phyloP scores from a whole-genome alignment of 768 basidiomycete genomes.

The Collybiopsis confluens region DNA sequence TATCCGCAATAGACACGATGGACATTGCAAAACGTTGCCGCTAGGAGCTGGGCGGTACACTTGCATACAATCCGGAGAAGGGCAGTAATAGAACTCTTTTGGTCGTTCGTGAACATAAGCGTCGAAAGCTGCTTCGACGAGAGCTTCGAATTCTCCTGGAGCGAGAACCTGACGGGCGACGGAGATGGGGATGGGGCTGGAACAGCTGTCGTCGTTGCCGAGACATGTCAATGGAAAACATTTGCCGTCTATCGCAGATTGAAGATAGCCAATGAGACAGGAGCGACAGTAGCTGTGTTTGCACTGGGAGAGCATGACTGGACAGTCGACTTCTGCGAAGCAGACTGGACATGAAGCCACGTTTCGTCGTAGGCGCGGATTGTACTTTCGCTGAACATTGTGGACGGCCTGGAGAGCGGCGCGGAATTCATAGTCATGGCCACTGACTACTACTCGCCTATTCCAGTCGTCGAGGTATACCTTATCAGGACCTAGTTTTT shows the following conservation, averaged over 20 bases:
- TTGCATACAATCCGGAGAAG: constrained; percentile 74
- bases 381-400: constrained; percentile 22
- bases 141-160: constrained; percentile 45
- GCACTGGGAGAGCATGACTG: constrained; percentile 48
- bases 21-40: constrained; percentile 59
- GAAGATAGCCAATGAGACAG: constrained; percentile 59
- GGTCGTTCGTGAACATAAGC: constrained; percentile 55
- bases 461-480: constrained; percentile 43
- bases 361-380: constrained; percentile 16
- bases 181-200: constrained; percentile 48
- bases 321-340: constrained; percentile 49
- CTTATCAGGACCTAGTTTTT: constrained; percentile 53
- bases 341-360: constrained; percentile 62
- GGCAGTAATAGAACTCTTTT: constrained; percentile 68
- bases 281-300: constrained; percentile 65
- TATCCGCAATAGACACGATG: constrained; percentile 65
- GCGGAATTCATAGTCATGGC: constrained; percentile 41
- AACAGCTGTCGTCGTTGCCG: constrained; percentile 58
- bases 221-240: constrained; percentile 73
- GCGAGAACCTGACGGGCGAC: constrained; percentile 48
- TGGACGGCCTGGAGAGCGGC: constrained; percentile 38
- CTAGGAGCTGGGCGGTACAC: constrained; percentile 57
- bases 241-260: constrained; percentile 50
- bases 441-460: constrained; percentile 49
- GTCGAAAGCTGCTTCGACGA: constrained; percentile 59